phyloP scores from a whole-genome alignment of 2,329 filamentous ascomycete species.

The Capronia epimyces region DNA sequence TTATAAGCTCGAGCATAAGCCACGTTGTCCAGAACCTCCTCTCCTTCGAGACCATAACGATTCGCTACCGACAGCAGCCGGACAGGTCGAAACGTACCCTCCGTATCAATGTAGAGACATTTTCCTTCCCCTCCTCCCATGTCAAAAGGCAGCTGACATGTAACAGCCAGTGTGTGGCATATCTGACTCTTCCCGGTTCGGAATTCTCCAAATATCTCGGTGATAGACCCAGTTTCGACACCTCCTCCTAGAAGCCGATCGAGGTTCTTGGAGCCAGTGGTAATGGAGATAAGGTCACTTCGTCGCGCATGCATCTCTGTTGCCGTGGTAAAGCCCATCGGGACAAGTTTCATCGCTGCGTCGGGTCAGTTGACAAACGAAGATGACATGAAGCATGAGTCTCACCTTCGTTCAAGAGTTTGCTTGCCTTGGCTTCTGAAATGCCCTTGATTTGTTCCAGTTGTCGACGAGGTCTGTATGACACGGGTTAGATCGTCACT shows the following conservation, averaged over 20 bases:
- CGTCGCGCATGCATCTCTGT: slow-evolving; percentile 98
- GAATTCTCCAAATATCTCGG: slow-evolving; percentile 97
- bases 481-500: background rate
- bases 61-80: slow-evolving; percentile 87
- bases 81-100: slow-evolving; percentile 93
- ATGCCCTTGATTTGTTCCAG: slow-evolving; percentile 97
- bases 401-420: slow-evolving; percentile 81
- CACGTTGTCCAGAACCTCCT: slow-evolving; percentile 97
- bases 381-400: slow-evolving; percentile 3
- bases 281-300: slow-evolving; percentile 96
- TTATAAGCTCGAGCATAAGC: slow-evolving; percentile 98
- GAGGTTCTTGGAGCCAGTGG: slow-evolving; percentile 93
- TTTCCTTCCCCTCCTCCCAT: slow-evolving; percentile 99
- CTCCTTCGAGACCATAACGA: slow-evolving; percentile 86
- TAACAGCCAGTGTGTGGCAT: slow-evolving; percentile 96
- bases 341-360: slow-evolving; percentile 85
- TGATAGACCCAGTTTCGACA: slow-evolving; percentile 94
- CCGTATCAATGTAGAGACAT: slow-evolving; percentile 96
- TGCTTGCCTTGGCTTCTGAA: slow-evolving; percentile 91
- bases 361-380: slow-evolving; percentile 4
- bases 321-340: slow-evolving; percentile 97
- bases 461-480: slow-evolving; percentile 58
- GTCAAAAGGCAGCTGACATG: slow-evolving; percentile 94
- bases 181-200: slow-evolving; percentile 98
- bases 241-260: slow-evolving; percentile 92